Evolutionary conservation across 768 basidiomycete genomes (phyloP), one percentile per base, ranked within the genome.

Genomic region (Boletellus emodensis): DNA sequence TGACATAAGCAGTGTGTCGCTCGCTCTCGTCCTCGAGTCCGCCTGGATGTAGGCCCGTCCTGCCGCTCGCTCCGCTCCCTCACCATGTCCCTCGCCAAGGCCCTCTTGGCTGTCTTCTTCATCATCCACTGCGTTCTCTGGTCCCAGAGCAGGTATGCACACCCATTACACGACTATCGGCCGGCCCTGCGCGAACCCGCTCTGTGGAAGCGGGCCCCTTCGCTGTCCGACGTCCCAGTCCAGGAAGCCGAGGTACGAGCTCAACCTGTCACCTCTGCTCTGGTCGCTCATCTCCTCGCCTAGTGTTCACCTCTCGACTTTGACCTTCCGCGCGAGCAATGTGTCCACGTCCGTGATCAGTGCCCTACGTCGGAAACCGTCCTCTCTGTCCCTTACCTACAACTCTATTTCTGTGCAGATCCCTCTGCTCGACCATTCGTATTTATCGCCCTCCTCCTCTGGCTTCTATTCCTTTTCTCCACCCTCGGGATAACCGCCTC

Each of bases 401-500:
- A 73, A 35, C 59, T 67, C 14, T 93, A 91, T 66, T 93, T 84
- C 61, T 93, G 90, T 66, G 68, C 85, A 2, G 70, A 77, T 4
- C 57, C 70, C 7, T 38, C 79, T 14, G 32, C 81, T 3, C 81
- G 87, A 8, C 84, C 87, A 0, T 48, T 83, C 11, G 59, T 79
- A 4, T 91, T 93, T 68, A 57, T 64, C 3, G 81, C 74, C 36
- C 78, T 93, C 54, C 54, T 90, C 10, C 38, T 87, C 18, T 95
- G 92, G 92, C 79, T 93, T 15, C 57, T 83, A 24, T 96, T 97
- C 74, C 83, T 99, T 47, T 98, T 99, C 73, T 93, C 93, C 18
- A 94, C 90, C 33, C 85, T 97, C 33, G 94, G 94, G 4, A 96
- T 96, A 65, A 86, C 85, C 56, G 94, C 94, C 6, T 89, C 93